Conservation (phyloP, 306 rosid genomes). For the Cotoneaster glaucophyllus region DNA sequence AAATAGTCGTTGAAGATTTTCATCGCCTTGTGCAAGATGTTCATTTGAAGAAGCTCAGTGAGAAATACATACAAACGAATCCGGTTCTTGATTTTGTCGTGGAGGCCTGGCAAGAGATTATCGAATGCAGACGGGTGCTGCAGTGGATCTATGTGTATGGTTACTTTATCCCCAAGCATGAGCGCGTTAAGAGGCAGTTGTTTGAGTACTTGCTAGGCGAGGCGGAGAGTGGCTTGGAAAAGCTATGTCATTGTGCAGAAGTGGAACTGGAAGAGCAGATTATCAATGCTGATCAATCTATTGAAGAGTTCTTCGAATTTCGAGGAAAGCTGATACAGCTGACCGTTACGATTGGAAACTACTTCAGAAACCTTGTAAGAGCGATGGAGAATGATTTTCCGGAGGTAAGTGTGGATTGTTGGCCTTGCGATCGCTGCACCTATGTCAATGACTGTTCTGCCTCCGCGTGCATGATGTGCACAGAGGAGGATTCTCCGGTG, state of each 20-base stretch:
- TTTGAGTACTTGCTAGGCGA: conserved; percentile 20
- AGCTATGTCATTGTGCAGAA: conserved; percentile 13
- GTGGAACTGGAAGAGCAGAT: neutral
- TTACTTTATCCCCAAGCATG: conserved; percentile 26
- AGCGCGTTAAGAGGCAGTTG: conserved; percentile 15
- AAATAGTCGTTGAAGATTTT: conserved; percentile 16
- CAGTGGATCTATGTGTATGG: conserved; percentile 50
- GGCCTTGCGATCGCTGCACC: conserved; percentile 2
- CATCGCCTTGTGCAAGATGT: neutral
- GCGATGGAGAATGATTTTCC: conserved; percentile 55
- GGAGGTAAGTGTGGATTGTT: neutral
- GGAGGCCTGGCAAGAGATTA: conserved; percentile 36
- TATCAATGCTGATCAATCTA: neutral
- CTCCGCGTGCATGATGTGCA: neutral
- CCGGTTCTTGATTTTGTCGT: conserved; percentile 21
- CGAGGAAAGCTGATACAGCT: neutral
- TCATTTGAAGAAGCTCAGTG: conserved; percentile 22
- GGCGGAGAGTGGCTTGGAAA: conserved; percentile 29
- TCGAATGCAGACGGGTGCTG: conserved; percentile 38
- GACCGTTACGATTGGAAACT: conserved; percentile 8
- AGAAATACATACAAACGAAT: conserved; percentile 12
- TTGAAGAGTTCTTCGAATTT: neutral
- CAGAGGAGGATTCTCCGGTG: neutral
- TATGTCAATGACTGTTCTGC: neutral
- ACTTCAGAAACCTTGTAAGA: conserved; percentile 43